phyloP scores from a whole-genome alignment of 2,329 filamentous ascomycete species.

The Penicillium sp. region DNA sequence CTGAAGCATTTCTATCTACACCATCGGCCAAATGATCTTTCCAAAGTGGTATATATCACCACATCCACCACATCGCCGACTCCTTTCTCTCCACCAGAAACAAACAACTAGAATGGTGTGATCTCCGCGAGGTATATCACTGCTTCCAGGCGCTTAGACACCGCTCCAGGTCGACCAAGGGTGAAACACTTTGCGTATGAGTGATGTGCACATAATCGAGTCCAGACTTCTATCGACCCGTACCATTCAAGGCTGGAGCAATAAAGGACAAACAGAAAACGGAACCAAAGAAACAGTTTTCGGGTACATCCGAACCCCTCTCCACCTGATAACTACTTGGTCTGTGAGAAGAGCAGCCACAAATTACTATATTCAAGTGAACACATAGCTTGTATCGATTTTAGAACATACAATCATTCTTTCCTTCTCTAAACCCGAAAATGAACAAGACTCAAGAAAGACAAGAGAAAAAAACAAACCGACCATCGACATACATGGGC shows the following conservation, averaged over 20 bases:
- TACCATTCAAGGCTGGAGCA: background rate
- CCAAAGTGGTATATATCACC: background rate
- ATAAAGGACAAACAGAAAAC: no score
- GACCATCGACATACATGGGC: no score
- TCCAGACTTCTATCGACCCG: background rate
- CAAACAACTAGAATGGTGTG: background rate
- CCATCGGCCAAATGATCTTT: background rate
- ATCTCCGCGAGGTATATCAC: background rate
- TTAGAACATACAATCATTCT: no score
- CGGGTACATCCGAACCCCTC: constrained; percentile 1
- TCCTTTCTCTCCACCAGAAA: background rate
- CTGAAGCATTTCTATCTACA: background rate
- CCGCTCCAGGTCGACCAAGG: background rate
- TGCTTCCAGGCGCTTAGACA: background rate
- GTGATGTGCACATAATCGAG: background rate
- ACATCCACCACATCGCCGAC: background rate
- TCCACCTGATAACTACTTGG: constrained; percentile 5
- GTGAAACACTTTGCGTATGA: background rate
- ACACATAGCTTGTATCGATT: background rate
- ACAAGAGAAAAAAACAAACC: no score
- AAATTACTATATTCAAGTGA: background rate
- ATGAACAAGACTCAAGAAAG: background rate
- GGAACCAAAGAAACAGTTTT: background rate
- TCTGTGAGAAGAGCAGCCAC: background rate
- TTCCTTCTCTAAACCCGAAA: background rate